Evolutionary conservation across 2,329 filamentous ascomycete species (phyloP).

Genomic region (Colletotrichum melonis): DNA sequence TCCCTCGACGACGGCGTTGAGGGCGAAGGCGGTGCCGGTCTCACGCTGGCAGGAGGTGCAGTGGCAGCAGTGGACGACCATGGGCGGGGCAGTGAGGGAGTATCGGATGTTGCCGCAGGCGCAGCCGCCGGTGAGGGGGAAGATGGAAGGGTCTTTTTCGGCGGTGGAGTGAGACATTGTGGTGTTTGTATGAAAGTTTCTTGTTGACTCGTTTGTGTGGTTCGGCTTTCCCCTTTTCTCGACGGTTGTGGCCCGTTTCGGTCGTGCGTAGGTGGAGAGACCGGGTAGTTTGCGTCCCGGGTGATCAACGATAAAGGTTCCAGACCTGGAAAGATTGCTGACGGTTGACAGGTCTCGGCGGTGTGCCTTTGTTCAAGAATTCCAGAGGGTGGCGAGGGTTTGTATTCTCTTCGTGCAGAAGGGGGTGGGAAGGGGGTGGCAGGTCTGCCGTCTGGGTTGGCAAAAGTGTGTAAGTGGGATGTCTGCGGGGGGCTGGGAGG

Average conservation of each 20-base stretch:
- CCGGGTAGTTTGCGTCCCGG: slow-evolving; percentile 4
- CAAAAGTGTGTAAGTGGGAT: slow-evolving; percentile 23
- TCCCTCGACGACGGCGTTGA: slow-evolving; percentile 57
- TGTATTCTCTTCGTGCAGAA: neutral
- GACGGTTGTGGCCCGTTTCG: neutral
- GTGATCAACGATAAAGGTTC: neutral
- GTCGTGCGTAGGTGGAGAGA: slow-evolving; percentile 20
- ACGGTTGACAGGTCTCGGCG: neutral
- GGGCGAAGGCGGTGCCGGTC: slow-evolving; percentile 51
- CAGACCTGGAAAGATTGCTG: neutral
- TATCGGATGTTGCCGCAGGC: slow-evolving; percentile 78
- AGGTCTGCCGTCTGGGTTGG: neutral
- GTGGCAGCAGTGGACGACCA: slow-evolving; percentile 59
- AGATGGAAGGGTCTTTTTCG: slow-evolving; percentile 15
- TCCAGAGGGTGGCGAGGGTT: slow-evolving; percentile 8
- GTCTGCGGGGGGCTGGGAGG: slow-evolving; percentile 23
- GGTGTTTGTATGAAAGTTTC: neutral
- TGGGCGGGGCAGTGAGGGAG: slow-evolving; percentile 66
- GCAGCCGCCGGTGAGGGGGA: slow-evolving; percentile 62
- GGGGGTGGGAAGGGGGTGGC: neutral
- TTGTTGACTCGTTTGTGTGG: neutral
- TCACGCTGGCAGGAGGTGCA: slow-evolving; percentile 60
- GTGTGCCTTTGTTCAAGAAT: slow-evolving; percentile 6
- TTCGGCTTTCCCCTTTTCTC: neutral
- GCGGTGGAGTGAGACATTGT: slow-evolving; percentile 22